Percentiles rank a stretch among this genome's conserved stretches.
phyloP scores from a whole-genome alignment of 306 rosid species.

The Prunus fruticosa region DNA sequence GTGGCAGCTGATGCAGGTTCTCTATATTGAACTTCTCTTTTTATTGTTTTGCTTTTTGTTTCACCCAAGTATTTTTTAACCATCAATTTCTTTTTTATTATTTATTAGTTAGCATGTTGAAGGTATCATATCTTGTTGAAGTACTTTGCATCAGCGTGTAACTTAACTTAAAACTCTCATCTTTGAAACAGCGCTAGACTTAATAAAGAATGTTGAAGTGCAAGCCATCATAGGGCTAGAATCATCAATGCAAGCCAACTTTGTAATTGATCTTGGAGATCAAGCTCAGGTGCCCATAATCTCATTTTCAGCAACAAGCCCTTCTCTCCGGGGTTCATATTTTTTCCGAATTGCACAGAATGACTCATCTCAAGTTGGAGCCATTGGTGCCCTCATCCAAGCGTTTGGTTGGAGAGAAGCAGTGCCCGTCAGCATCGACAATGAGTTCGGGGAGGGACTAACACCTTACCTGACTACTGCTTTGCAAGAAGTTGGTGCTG shows the following conservation, averaged over 20 bases:
- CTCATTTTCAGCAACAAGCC: slow-evolving; percentile 49
- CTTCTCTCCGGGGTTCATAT: slow-evolving; percentile 39
- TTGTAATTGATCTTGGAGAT: slow-evolving; percentile 41
- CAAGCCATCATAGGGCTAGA: slow-evolving; percentile 46
- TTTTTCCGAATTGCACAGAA: slow-evolving; percentile 40
- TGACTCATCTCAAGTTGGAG: slow-evolving; percentile 38
- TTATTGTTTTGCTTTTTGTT: not conserved
- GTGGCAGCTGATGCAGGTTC: slow-evolving; percentile 3
- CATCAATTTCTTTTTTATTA: no score
- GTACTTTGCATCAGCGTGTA: not conserved
- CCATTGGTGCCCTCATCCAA: slow-evolving; percentile 33
- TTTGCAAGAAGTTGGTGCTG: slow-evolving; percentile 29
- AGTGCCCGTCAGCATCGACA: slow-evolving; percentile 41
- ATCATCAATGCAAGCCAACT: slow-evolving; percentile 48
- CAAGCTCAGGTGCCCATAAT: slow-evolving; percentile 47
- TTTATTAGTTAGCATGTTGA: no score
- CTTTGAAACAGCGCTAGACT: slow-evolving; percentile 20
- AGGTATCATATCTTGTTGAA: no score
- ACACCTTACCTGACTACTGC: slow-evolving; percentile 38
- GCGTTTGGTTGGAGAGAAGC: slow-evolving; percentile 45
- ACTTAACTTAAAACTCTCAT: not conserved
- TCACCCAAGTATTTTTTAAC: no score
- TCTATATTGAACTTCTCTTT: not conserved
- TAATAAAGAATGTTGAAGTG: slow-evolving; percentile 23
- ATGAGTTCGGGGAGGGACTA: slow-evolving; percentile 39